Evolutionary conservation across 352 stramenopile genomes (phyloP).

Genomic region (Pilasporangium apinafurcum): DNA sequence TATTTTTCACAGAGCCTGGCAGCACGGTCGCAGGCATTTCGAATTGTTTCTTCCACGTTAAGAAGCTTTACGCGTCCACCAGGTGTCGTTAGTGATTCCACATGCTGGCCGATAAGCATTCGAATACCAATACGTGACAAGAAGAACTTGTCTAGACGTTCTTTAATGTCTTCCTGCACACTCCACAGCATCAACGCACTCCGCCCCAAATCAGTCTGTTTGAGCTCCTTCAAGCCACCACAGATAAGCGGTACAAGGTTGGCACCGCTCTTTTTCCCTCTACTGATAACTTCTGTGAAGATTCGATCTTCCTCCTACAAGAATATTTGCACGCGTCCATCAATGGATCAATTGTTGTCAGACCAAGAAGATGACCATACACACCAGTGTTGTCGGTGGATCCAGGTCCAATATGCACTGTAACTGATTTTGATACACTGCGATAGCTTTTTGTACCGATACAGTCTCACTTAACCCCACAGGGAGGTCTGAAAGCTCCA

Average conservation of each 20-base stretch:
- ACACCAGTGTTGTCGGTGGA: slow-evolving; percentile 26
- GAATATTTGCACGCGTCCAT: too few relatives aligned
- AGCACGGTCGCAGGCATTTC: slow-evolving; percentile 44
- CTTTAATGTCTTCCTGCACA: slow-evolving; percentile 69
- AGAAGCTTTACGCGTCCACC: slow-evolving; percentile 69
- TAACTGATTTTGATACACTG: slow-evolving; percentile 57
- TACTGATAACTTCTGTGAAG: slow-evolving; percentile 56
- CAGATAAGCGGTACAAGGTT: slow-evolving; percentile 82
- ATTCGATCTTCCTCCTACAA: slow-evolving; percentile 47
- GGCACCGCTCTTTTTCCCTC: slow-evolving; percentile 44
- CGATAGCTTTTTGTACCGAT: slow-evolving; percentile 52
- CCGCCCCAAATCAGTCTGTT: slow-evolving; percentile 49
- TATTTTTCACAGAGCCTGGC: slow-evolving; percentile 49
- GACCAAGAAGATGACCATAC: too few relatives aligned
- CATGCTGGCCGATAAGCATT: slow-evolving; percentile 95
- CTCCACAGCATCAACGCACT: slow-evolving; percentile 50
- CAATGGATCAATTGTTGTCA: too few relatives aligned
- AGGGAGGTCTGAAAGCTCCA: slow-evolving; percentile 70
- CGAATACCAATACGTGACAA: slow-evolving; percentile 98
- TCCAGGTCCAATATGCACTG: slow-evolving; percentile 31
- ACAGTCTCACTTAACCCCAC: slow-evolving; percentile 55
- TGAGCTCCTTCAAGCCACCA: slow-evolving; percentile 62
- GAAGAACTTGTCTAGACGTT: slow-evolving; percentile 97
- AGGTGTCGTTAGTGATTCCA: slow-evolving; percentile 50
- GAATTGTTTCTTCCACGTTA: slow-evolving; percentile 63